Base-by-base conservation (phyloP, 129 eudicot genomes). In the Lactuca saligna region DNA sequence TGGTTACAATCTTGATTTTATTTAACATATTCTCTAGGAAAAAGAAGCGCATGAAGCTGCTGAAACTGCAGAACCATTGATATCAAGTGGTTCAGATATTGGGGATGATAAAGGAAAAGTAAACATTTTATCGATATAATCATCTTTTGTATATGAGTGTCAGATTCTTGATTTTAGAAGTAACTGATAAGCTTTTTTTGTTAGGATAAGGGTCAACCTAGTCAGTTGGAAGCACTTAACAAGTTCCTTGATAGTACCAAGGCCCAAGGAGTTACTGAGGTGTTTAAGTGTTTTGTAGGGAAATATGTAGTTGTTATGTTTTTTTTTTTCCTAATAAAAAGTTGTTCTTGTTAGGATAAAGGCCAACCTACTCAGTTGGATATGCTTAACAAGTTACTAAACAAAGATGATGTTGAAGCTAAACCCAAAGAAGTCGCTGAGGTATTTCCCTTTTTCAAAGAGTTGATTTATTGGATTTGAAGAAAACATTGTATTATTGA, bases 201-300 rank as follows among this genome's bases (percentile, higher is more conserved):
- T 50, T 76, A 88, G 97, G 88, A 78, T 57, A 80, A 81, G 68
- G 80, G 81, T 68, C 76, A 83, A 55, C 77, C 65, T 16, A 69
- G 61, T 59, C 87, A 72, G 44, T 10, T 71, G 60, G 83, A 74
- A 61, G 53, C 68, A 76, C 88, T 82, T 65, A 80, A 83, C 78
- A 75, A 78, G 50, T 29, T 80, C 57, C 78, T 66, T 55, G 82
- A 78, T 17, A 53, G 71, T 54, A 62, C 53, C 37, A 78, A 67
- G 61, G 81, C 63, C 48, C 82, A 76, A 81, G 87, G 58, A 69
- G 57, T 39, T 44, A 46, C 4, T 29, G 77, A 84, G 91, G 97
- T 90, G 72, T 14, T 69, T 48, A 38, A 3, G 6, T 61, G 39
- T 39, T 51, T 15, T 66, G 16, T 8, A 37, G 39, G 39, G 15